These are phyloP conservation scores for Flagelloscypha sp. DNA, from an alignment of 768 basidiomycete genomes.

Conservation along the genomic window DNA sequence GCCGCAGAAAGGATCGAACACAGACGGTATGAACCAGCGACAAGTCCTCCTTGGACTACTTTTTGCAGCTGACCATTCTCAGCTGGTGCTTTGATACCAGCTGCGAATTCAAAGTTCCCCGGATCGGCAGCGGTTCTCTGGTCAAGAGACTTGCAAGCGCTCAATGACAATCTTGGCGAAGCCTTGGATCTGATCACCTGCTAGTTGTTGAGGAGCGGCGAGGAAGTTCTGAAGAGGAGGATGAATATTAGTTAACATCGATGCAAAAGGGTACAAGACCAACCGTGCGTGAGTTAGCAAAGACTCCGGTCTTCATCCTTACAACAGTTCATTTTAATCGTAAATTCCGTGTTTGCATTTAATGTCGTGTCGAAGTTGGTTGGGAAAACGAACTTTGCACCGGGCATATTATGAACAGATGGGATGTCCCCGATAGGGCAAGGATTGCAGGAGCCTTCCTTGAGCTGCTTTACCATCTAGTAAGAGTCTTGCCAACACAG, in stretches of 20 bases:
- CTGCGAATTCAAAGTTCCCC: slow-evolving; percentile 37
- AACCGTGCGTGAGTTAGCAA: slow-evolving; percentile 45
- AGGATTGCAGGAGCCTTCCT: slow-evolving; percentile 32
- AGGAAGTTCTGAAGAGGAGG: slow-evolving; percentile 33
- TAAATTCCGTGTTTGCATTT: slow-evolving; percentile 34
- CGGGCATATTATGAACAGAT: slow-evolving; percentile 31
- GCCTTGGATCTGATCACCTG: slow-evolving; percentile 32
- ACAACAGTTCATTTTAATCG: slow-evolving; percentile 29
- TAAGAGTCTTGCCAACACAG: slow-evolving; percentile 37
- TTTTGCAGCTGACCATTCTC: slow-evolving; percentile 40
- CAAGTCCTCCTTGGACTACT: slow-evolving; percentile 45
- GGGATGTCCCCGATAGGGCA: slow-evolving; percentile 38
- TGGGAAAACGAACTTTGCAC: slow-evolving; percentile 28
- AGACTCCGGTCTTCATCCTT: slow-evolving; percentile 41
- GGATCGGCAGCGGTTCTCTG: slow-evolving; percentile 25
- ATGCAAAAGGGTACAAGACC: no score
- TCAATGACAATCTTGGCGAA: slow-evolving; percentile 42
- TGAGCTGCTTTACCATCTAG: slow-evolving; percentile 40
- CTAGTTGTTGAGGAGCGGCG: slow-evolving; percentile 27
- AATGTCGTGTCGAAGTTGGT: slow-evolving; percentile 33
- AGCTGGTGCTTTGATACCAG: slow-evolving; percentile 36
- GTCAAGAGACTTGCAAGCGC: slow-evolving; percentile 20
- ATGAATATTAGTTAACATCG: no score
- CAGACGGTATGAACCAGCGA: slow-evolving; percentile 50
- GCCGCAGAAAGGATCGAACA: slow-evolving; percentile 40